phyloP scores from a whole-genome alignment of 202 grass and related monocot species.

The Sporobolus alterniflorus region DNA sequence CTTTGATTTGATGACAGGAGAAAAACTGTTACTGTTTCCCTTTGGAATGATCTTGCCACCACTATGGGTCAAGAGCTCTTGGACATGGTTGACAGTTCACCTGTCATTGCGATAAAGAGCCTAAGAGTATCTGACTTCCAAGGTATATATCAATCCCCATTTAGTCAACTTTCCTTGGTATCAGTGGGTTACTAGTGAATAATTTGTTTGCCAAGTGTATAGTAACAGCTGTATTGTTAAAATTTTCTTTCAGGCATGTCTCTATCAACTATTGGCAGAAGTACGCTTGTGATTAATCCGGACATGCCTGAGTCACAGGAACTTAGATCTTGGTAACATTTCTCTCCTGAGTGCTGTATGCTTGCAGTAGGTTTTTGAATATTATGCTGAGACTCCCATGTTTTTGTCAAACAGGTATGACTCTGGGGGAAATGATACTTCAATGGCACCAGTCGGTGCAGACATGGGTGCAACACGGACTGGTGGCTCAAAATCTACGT shows the following conservation, averaged over 20 bases:
- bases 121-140: constrained; percentile 91
- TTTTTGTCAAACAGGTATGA: constrained; percentile 69
- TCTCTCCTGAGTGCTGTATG: neutral
- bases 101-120: constrained; percentile 77
- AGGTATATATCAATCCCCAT: constrained; percentile 51
- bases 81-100: constrained; percentile 78
- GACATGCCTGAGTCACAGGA: constrained; percentile 69
- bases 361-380: neutral
- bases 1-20: constrained; percentile 52
- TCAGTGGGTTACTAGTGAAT: neutral
- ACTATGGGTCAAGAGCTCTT: constrained; percentile 80
- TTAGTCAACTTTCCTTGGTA: neutral
- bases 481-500: constrained; percentile 70
- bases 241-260: constrained; percentile 69
- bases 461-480: constrained; percentile 52
- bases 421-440: constrained; percentile 72
- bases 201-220: neutral
- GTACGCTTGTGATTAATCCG: constrained; percentile 72
- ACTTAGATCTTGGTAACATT: constrained; percentile 68
- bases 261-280: constrained; percentile 80
- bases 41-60: constrained; percentile 97
- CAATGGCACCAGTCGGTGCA: constrained; percentile 78
- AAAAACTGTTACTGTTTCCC: constrained; percentile 82
- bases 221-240: neutral
- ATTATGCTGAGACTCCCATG: neutral